phyloP scores from a whole-genome alignment of 2,329 filamentous ascomycete genomes.

The Monosporascus sp. region DNA sequence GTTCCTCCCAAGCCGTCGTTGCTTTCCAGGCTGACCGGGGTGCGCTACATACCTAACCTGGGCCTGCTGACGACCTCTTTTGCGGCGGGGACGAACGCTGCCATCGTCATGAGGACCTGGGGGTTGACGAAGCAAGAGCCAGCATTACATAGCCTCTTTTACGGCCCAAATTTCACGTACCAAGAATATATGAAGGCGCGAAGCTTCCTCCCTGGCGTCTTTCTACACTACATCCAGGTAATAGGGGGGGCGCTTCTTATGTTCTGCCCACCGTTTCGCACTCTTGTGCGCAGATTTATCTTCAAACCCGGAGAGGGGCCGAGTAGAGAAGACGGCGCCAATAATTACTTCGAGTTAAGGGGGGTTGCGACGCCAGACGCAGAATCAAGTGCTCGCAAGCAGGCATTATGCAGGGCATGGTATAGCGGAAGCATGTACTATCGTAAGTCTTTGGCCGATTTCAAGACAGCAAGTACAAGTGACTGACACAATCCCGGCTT shows the following conservation, averaged over 20 bases:
- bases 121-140: slow-evolving; percentile 47
- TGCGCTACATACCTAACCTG: slow-evolving; percentile 42
- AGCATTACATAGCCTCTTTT: slow-evolving; percentile 39
- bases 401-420: slow-evolving; percentile 49
- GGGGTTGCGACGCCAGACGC: slow-evolving; percentile 58
- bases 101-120: slow-evolving; percentile 58
- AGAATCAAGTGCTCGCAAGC: slow-evolving; percentile 31
- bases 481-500: slow-evolving; percentile 2
- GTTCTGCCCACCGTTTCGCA: slow-evolving; percentile 39
- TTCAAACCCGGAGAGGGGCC: slow-evolving; percentile 52
- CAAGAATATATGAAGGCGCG: slow-evolving; percentile 46
- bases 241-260: slow-evolving; percentile 39
- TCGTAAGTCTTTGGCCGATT: slow-evolving; percentile 36
- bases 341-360: slow-evolving; percentile 58
- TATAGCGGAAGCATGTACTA: slow-evolving; percentile 59
- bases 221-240: slow-evolving; percentile 43
- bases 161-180: slow-evolving; percentile 58
- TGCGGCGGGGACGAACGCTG: slow-evolving; percentile 42
- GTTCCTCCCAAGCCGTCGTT: slow-evolving; percentile 29
- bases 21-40: slow-evolving; percentile 43
- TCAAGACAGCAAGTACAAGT: slow-evolving; percentile 4
- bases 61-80: slow-evolving; percentile 52
- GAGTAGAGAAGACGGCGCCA: slow-evolving; percentile 44
- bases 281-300: slow-evolving; percentile 36
- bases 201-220: slow-evolving; percentile 43